A percentile compares a stretch with the other conserved stretches of the same genome.
These are phyloP conservation scores for Diaporthe batatas DNA, from an alignment of 2,329 filamentous ascomycete species.

Conservation along the genomic window DNA sequence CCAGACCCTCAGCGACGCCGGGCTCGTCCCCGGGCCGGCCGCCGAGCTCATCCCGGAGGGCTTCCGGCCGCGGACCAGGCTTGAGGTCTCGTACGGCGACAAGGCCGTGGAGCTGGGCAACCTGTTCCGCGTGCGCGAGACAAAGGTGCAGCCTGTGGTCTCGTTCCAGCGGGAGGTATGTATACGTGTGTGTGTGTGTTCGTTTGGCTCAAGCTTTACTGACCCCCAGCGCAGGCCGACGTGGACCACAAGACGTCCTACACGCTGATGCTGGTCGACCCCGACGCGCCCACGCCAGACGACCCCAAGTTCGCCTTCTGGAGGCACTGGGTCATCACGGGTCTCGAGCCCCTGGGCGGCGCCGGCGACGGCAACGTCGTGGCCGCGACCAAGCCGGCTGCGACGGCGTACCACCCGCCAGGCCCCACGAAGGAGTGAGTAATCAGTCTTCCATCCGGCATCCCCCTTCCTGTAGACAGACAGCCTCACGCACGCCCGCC, in stretches of 20 bases:
- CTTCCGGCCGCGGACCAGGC: constrained; percentile 58
- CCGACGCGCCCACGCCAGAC: constrained; percentile 67
- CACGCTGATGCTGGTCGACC: constrained; percentile 64
- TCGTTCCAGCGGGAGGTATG: constrained; percentile 52
- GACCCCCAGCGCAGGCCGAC: constrained; percentile 13
- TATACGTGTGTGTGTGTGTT: background rate
- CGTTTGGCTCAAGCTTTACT: background rate
- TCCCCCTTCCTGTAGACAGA: background rate
- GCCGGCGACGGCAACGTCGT: constrained; percentile 45
- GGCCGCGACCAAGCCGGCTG: constrained; percentile 49
- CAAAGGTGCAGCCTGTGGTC: constrained; percentile 54
- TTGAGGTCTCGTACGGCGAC: constrained; percentile 51
- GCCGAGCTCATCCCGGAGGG: constrained; percentile 54
- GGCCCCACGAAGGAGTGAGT: constrained; percentile 62
- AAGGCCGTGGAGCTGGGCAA: constrained; percentile 47
- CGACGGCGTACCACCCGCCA: constrained; percentile 60
- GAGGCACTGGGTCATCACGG: constrained; percentile 65
- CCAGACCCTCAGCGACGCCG: constrained; percentile 50
- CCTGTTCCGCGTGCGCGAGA: constrained; percentile 54
- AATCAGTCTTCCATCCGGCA: background rate
- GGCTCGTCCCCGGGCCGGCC: constrained; percentile 58
- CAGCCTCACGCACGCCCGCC: too few relatives aligned
- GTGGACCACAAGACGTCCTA: constrained; percentile 52
- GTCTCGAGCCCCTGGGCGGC: constrained; percentile 51
- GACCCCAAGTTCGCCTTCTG: constrained; percentile 68